phyloP scores from a whole-genome alignment of 495 filamentous ascomycete genomes.

The Cercophora scortea region DNA sequence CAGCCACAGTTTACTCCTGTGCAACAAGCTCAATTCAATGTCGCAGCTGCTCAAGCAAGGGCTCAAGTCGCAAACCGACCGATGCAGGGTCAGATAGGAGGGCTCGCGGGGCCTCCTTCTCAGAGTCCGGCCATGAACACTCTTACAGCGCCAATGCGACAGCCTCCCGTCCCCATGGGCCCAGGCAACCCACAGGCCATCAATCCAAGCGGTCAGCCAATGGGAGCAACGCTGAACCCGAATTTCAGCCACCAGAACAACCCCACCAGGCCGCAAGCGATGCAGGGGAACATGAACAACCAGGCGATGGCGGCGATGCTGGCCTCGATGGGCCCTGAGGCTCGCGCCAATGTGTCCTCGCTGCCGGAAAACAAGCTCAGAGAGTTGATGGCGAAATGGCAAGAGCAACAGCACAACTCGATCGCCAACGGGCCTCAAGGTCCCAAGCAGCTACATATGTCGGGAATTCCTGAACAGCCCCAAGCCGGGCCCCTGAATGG shows the following conservation, averaged over 20 bases:
- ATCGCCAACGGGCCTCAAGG: slow-evolving; percentile 8
- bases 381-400: slow-evolving; percentile 35
- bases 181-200: slow-evolving; percentile 28
- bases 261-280: slow-evolving; percentile 12
- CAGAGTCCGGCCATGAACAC: slow-evolving; percentile 46
- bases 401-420: slow-evolving; percentile 12
- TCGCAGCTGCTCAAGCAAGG: slow-evolving; percentile 25
- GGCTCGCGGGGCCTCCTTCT: slow-evolving; percentile 33
- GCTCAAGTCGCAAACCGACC: slow-evolving; percentile 27
- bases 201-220: slow-evolving; percentile 29
- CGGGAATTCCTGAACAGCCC: slow-evolving; percentile 14
- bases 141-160: slow-evolving; percentile 39
- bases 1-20: slow-evolving; percentile 26
- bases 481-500: slow-evolving; percentile 8
- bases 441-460: slow-evolving; percentile 11
- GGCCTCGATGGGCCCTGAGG: slow-evolving; percentile 22
- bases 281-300: slow-evolving; percentile 14
- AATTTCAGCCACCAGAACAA: slow-evolving; percentile 25
- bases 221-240: slow-evolving; percentile 22
- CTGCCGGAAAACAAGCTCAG: slow-evolving; percentile 33
- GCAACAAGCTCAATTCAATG: slow-evolving; percentile 34
- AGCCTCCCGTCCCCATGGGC: slow-evolving; percentile 34
- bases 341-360: slow-evolving; percentile 16
- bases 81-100: slow-evolving; percentile 42
- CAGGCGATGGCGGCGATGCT: slow-evolving; percentile 17